Percentiles rank a stretch among this genome's conserved stretches.
phyloP scores from a whole-genome alignment of 2,329 filamentous ascomycete species.

The Aspergillus sp. region DNA sequence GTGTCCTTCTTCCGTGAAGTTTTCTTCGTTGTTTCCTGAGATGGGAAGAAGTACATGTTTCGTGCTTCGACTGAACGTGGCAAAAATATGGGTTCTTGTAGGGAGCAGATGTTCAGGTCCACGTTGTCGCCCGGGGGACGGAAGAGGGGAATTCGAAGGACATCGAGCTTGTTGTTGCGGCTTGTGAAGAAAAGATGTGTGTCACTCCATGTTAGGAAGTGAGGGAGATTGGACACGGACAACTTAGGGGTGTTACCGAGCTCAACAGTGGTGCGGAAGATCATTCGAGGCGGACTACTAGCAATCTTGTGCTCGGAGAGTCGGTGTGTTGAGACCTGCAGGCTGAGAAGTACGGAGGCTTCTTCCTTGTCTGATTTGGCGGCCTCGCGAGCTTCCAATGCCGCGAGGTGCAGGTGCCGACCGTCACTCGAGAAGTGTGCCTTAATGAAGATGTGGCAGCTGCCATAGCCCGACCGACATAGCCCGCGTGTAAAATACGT shows the following conservation, averaged over 20 bases:
- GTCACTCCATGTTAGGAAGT: slow-evolving; percentile 5
- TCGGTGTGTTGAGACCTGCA: slow-evolving; percentile 6
- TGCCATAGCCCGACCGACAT: not conserved
- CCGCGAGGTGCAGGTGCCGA: slow-evolving; percentile 5
- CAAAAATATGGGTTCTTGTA: not conserved
- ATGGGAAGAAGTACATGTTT: slow-evolving; percentile 6
- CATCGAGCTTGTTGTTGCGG: not conserved
- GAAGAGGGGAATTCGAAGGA: slow-evolving; percentile 1
- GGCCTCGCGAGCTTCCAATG: not conserved
- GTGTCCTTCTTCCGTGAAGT: not conserved
- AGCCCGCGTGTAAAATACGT: slow-evolving; percentile 7
- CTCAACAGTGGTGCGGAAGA: slow-evolving; percentile 5
- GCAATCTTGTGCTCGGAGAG: slow-evolving; percentile 8
- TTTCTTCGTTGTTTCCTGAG: not conserved
- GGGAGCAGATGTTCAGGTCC: not conserved
- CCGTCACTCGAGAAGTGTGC: slow-evolving; percentile 4
- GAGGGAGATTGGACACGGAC: slow-evolving; percentile 4
- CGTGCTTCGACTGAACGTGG: not conserved
- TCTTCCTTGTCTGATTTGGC: not conserved
- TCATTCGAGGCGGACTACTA: not conserved
- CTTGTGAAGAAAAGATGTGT: slow-evolving; percentile 6
- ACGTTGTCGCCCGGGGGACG: not conserved
- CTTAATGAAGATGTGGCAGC: slow-evolving; percentile 7
- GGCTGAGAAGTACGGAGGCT: not conserved
- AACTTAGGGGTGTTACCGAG: not conserved